These are phyloP conservation scores for Pyricularia grisea DNA, from an alignment of 2,329 filamentous ascomycete species.

Conservation along the genomic window DNA sequence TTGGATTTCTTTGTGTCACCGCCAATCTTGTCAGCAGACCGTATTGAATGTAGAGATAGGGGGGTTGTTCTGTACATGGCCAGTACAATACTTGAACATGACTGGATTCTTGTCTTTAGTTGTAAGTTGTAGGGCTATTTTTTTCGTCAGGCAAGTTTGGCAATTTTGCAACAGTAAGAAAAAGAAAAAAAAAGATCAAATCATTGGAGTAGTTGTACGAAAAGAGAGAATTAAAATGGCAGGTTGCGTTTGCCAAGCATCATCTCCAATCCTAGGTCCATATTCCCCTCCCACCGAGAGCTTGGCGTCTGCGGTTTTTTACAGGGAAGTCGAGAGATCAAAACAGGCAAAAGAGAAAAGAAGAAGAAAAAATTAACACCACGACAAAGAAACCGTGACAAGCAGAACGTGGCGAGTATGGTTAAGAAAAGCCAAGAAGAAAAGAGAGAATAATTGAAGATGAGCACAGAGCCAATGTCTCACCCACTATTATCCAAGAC, in stretches of 20 bases:
- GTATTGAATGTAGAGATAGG: neutral
- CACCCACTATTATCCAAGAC: neutral
- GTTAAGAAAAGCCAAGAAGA: neutral
- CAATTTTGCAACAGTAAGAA: neutral
- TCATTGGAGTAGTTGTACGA: neutral
- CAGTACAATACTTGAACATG: too few species aligned
- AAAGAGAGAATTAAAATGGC: neutral
- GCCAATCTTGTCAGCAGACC: neutral
- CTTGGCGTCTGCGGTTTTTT: neutral
- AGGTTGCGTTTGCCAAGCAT: neutral
- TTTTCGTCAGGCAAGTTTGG: too few species aligned
- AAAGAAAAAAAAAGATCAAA: neutral
- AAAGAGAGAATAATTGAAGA: neutral
- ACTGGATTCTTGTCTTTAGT: too few species aligned
- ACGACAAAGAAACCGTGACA: neutral
- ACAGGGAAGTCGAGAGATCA: neutral
- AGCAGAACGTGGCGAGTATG: too few species aligned
- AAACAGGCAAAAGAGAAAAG: neutral
- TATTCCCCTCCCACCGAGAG: neutral
- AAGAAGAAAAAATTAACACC: too few species aligned
- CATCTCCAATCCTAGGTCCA: neutral
- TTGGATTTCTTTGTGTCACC: neutral
- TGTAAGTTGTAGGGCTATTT: too few species aligned
- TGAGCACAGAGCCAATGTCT: neutral
- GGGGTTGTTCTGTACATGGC: neutral